These are phyloP conservation scores for Lolium perenne DNA, from an alignment of 176 grass and related monocot genomes.

Conservation along the genomic window DNA sequence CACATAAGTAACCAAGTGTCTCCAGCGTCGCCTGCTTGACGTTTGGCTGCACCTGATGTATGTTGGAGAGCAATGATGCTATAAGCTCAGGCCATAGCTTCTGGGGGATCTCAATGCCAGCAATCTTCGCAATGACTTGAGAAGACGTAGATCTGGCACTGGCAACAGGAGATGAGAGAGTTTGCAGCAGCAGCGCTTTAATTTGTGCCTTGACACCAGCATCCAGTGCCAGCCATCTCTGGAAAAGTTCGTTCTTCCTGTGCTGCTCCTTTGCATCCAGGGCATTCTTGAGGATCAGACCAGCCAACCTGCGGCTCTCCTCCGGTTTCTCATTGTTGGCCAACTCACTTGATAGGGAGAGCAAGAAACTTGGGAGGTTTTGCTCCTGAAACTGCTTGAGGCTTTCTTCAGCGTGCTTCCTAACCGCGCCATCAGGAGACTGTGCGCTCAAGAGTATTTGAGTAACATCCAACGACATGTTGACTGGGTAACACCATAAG, in stretches of 20 bases:
- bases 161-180: conserved; percentile 72
- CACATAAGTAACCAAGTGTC: conserved; percentile 86
- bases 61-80: conserved; percentile 68
- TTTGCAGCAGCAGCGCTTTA: conserved; percentile 67
- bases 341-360: conserved; percentile 69
- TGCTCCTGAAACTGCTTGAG: conserved; percentile 91
- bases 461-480: conserved; percentile 80
- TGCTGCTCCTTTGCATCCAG: conserved; percentile 83
- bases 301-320: conserved; percentile 78
- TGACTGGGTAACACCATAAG: conserved; percentile 46
- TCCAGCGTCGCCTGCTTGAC: conserved; percentile 79
- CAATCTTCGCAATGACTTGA: conserved; percentile 85
- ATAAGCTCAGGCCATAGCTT: conserved; percentile 90
- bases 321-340: conserved; percentile 74
- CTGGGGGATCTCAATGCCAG: conserved; percentile 79
- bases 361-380: conserved; percentile 73
- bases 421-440: conserved; percentile 56
- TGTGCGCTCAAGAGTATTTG: conserved; percentile 83
- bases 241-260: conserved; percentile 77
- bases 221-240: conserved; percentile 83
- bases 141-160: conserved; percentile 85
- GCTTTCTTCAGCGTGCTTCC: conserved; percentile 83
- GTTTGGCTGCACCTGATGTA: conserved; percentile 78
- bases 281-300: conserved; percentile 84
- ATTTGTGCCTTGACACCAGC: conserved; percentile 67